phyloP scores from a whole-genome alignment of 2,329 filamentous ascomycete genomes.

The Botryotinia calthae region DNA sequence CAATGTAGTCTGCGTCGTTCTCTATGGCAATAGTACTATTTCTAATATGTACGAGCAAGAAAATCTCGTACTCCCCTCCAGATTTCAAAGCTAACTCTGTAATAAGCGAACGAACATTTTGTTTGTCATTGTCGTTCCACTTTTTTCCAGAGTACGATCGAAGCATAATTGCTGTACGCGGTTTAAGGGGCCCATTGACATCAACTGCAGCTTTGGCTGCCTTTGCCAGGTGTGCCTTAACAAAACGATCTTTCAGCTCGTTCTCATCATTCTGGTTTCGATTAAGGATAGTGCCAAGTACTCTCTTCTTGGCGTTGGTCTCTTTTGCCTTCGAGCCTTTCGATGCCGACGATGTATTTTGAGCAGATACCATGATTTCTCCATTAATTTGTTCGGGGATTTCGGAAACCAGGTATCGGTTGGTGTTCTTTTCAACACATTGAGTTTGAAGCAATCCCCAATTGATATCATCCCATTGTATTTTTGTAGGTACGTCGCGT shows the following conservation, averaged over 20 bases:
- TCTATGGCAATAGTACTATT: slow-evolving; percentile 57
- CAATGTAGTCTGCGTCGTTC: slow-evolving; percentile 56
- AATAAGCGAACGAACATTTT: slow-evolving; percentile 75
- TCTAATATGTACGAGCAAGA: slow-evolving; percentile 77
- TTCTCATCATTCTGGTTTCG: not conserved
- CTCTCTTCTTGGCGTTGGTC: not conserved
- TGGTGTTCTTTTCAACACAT: slow-evolving; percentile 64
- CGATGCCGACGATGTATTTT: not conserved
- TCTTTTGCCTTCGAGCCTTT: not conserved
- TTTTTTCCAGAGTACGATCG: slow-evolving; percentile 72
- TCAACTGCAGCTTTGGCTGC: not conserved
- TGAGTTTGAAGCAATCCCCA: slow-evolving; percentile 70
- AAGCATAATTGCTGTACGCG: slow-evolving; percentile 70
- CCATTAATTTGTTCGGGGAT: not conserved
- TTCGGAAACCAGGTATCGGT: slow-evolving; percentile 44
- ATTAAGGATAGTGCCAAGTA: not conserved
- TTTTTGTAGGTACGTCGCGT: slow-evolving; percentile 19
- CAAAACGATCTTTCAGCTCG: not conserved
- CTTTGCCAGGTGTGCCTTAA: slow-evolving; percentile 5
- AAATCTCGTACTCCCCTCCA: slow-evolving; percentile 78
- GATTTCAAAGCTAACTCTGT: slow-evolving; percentile 72
- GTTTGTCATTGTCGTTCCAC: slow-evolving; percentile 76
- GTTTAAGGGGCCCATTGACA: slow-evolving; percentile 2
- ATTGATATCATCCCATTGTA: slow-evolving; percentile 61
- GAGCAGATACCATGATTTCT: not conserved